phyloP scores from a whole-genome alignment of 768 basidiomycete species.

The Tulasnella sp. region DNA sequence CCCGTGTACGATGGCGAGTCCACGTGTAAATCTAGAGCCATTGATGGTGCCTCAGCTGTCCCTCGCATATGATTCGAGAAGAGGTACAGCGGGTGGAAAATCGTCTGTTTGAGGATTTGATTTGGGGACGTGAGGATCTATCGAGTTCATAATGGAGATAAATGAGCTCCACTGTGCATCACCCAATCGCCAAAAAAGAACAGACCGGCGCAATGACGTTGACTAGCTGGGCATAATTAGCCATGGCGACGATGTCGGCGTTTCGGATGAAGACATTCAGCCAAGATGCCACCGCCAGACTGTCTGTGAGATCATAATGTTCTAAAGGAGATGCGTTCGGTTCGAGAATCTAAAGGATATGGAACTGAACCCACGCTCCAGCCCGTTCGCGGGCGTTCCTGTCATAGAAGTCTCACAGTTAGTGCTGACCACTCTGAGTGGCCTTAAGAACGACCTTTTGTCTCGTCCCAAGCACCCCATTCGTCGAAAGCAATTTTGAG shows the following conservation, averaged over 20 bases:
- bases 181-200: not conserved
- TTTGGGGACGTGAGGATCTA: slow-evolving; percentile 47
- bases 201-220: slow-evolving; percentile 48
- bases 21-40: slow-evolving; percentile 30
- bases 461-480: slow-evolving; percentile 51
- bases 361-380: slow-evolving; percentile 1
- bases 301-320: slow-evolving; percentile 52
- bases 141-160: not conserved
- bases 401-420: not conserved
- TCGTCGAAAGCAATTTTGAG: slow-evolving; percentile 48
- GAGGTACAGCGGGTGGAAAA: slow-evolving; percentile 50
- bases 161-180: not conserved
- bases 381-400: slow-evolving; percentile 13
- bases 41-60: slow-evolving; percentile 42
- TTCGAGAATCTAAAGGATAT: not conserved
- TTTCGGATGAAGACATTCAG: slow-evolving; percentile 59
- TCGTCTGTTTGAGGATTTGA: slow-evolving; percentile 46
- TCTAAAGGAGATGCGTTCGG: slow-evolving; percentile 33
- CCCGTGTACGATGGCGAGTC: slow-evolving; percentile 41
- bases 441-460: slow-evolving; percentile 22
- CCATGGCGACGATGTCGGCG: slow-evolving; percentile 55
- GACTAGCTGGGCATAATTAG: slow-evolving; percentile 57
- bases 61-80: slow-evolving; percentile 56
- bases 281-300: slow-evolving; percentile 56
- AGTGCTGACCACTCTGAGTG: not conserved